Conservation (phyloP, 192 early-diverging fungal species). For the Umbelopsis sp. region DNA sequence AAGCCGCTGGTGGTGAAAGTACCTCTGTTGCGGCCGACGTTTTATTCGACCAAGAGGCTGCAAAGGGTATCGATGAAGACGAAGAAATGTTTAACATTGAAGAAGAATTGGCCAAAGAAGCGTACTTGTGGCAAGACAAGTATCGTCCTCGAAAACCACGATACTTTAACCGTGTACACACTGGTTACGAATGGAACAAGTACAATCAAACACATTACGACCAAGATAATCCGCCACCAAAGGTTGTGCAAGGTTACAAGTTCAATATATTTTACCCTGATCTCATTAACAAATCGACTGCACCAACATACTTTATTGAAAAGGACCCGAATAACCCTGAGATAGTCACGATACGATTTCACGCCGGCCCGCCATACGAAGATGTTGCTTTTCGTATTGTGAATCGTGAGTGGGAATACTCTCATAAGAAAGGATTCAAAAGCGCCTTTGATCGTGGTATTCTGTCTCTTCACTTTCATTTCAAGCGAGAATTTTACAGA, state of each 20-base stretch:
- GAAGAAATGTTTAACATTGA: constrained; percentile 82
- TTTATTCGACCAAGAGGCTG: constrained; percentile 73
- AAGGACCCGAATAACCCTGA: constrained; percentile 75
- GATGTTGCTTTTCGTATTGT: constrained; percentile 98
- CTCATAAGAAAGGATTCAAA: constrained; percentile 84
- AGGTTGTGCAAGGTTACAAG: constrained; percentile 96
- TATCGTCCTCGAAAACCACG: constrained; percentile 94
- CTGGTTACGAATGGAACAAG: constrained; percentile 99
- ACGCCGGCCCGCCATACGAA: constrained; percentile 91
- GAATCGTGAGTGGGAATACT: constrained; percentile 95
- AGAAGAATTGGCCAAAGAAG: constrained; percentile 60
- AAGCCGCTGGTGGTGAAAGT: background rate
- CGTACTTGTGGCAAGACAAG: constrained; percentile 89
- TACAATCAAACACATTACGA: constrained; percentile 99
- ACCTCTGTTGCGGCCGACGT: constrained; percentile 46
- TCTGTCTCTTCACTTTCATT: constrained; percentile 80
- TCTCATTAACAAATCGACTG: constrained; percentile 87
- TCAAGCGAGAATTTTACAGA: constrained; percentile 81
- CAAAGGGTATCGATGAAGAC: constrained; percentile 75
- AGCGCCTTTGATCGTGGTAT: constrained; percentile 83
- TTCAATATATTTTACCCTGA: constrained; percentile 99
- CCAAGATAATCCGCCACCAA: constrained; percentile 96
- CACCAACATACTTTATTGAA: constrained; percentile 90
- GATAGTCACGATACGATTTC: constrained; percentile 87
- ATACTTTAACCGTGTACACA: constrained; percentile 97